A percentile compares a stretch with the other conserved stretches of the same genome.
phyloP scores from a whole-genome alignment of 2,329 filamentous ascomycete genomes.

The Colletotrichum neosansevieriae region DNA sequence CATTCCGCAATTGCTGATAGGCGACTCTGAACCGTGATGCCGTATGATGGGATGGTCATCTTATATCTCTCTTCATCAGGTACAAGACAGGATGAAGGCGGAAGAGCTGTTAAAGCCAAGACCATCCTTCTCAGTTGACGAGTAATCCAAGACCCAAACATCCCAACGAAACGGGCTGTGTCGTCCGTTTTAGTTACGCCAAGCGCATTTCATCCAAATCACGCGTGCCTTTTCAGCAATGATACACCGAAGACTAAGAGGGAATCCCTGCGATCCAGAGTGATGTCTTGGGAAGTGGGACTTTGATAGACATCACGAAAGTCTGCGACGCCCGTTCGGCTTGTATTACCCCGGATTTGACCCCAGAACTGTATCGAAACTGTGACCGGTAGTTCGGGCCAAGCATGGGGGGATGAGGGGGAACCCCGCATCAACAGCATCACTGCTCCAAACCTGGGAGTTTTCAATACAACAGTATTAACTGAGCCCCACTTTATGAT shows the following conservation, averaged over 20 bases:
- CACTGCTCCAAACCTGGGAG: conserved; percentile 5
- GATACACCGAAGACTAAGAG: not conserved
- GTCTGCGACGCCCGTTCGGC: conserved; percentile 6
- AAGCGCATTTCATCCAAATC: conserved; percentile 2
- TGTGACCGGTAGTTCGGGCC: conserved; percentile 15
- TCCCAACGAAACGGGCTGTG: not conserved
- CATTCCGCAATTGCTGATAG: not conserved
- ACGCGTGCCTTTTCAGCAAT: not conserved
- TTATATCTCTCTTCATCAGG: not conserved
- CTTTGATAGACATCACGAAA: not conserved
- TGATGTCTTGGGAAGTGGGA: not conserved
- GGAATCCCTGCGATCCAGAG: not conserved
- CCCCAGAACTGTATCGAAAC: not conserved
- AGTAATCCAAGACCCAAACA: not conserved
- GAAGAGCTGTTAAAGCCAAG: not conserved
- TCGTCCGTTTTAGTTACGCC: not conserved
- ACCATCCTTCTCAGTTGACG: not conserved
- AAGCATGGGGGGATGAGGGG: conserved; percentile 8
- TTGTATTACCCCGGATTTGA: not conserved
- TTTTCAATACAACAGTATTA: not conserved
- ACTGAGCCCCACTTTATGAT: not conserved
- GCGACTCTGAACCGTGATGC: no score
- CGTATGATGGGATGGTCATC: not conserved
- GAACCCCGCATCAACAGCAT: conserved; percentile 2
- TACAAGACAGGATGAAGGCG: not conserved